Conservation (phyloP, 2,329 filamentous ascomycete genomes). For the Dactylellina drechsleri region DNA sequence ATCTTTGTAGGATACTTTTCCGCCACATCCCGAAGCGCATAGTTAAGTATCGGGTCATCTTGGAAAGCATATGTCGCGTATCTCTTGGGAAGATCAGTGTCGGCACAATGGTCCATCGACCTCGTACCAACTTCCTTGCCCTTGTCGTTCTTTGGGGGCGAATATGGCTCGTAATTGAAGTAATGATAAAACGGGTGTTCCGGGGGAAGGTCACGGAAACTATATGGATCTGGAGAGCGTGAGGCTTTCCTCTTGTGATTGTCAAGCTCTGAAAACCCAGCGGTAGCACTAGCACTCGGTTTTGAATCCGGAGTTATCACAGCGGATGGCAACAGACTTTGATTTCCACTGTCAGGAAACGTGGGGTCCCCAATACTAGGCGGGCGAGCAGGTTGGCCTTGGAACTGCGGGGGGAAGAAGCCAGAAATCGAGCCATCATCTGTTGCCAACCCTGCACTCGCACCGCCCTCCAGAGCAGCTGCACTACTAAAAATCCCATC, state of each 20-base stretch:
- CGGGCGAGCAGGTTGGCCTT: background rate
- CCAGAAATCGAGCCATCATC: background rate
- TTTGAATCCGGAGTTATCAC: background rate
- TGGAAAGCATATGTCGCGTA: conserved; percentile 32
- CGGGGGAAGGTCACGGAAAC: background rate
- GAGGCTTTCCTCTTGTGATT: background rate
- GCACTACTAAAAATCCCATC: too few species aligned
- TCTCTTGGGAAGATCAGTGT: background rate
- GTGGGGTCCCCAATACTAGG: background rate
- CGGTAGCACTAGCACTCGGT: background rate
- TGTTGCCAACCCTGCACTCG: background rate
- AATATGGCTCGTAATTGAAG: conserved; percentile 22
- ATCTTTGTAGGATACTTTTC: conserved; percentile 45
- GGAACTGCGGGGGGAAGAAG: background rate
- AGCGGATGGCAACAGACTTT: background rate
- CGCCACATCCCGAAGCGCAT: conserved; percentile 37
- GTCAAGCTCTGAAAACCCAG: background rate
- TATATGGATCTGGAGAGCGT: background rate
- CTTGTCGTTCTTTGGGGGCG: conserved; percentile 8
- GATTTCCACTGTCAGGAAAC: background rate
- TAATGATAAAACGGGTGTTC: conserved; percentile 6
- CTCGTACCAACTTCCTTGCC: conserved; percentile 16
- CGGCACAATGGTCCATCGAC: conserved; percentile 33
- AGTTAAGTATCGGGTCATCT: conserved; percentile 29
- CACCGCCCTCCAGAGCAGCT: background rate